These are phyloP conservation scores for Gnaphalium uliginosum DNA, from an alignment of 129 eudicot genomes.

Conservation along the genomic window DNA sequence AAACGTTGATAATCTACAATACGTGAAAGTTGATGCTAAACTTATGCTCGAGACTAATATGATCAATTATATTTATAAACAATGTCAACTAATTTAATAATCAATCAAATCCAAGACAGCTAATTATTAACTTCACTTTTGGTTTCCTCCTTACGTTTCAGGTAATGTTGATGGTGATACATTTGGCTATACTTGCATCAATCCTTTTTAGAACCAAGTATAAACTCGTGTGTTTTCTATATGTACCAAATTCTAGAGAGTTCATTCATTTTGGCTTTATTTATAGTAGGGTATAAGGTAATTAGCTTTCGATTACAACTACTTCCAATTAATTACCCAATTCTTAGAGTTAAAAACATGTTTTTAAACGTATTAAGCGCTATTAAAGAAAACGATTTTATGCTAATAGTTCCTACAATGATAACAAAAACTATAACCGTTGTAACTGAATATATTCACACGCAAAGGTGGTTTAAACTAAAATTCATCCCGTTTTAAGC, in stretches of 20 bases:
- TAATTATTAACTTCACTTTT: too few relatives aligned
- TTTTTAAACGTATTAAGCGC: neutral
- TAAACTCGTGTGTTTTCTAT: constrained; percentile 7
- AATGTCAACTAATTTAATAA: neutral
- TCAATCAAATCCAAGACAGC: neutral
- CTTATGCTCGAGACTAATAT: too few relatives aligned
- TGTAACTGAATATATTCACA: neutral
- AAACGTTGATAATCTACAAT: neutral
- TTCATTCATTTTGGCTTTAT: too few relatives aligned
- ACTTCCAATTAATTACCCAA: too few relatives aligned
- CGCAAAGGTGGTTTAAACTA: constrained; percentile 2
- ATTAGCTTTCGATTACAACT: neutral
- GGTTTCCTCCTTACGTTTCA: neutral
- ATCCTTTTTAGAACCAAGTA: neutral
- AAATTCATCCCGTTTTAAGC: neutral
- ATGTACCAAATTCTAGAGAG: neutral
- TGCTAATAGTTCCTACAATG: neutral
- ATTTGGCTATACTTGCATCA: constrained; percentile 8
- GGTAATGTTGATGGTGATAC: constrained; percentile 1
- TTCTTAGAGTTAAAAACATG: neutral
- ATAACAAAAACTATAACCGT: neutral
- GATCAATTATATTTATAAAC: too few relatives aligned
- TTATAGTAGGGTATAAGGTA: neutral
- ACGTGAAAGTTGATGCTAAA: too few relatives aligned
- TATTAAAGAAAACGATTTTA: neutral